A percentile compares a stretch with the other conserved stretches of the same genome.
These are phyloP conservation scores for Corinectria fuckeliana DNA, from an alignment of 2,329 filamentous ascomycete genomes.

Conservation along the genomic window DNA sequence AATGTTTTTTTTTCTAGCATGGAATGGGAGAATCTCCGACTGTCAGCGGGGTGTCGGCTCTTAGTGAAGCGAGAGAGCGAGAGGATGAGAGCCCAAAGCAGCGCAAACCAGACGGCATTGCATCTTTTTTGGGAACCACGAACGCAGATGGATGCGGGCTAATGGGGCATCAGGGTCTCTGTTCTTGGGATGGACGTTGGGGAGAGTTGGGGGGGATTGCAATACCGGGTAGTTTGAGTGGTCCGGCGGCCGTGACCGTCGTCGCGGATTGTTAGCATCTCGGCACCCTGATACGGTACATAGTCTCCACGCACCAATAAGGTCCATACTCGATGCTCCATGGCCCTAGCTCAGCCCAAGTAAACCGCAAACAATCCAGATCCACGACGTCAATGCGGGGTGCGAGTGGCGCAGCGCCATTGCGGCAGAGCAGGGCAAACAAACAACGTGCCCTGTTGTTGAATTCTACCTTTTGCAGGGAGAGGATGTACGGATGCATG, in stretches of 20 bases:
- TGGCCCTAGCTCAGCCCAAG: neutral
- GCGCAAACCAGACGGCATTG: neutral
- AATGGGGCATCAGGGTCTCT: slow-evolving; percentile 13
- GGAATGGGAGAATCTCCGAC: neutral
- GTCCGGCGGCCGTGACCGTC: too few relatives aligned
- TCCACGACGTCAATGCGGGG: slow-evolving; percentile 23
- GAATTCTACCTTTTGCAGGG: neutral
- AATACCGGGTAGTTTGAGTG: too few relatives aligned
- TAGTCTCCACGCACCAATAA: too few relatives aligned
- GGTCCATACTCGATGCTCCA: neutral
- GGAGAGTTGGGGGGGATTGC: too few relatives aligned
- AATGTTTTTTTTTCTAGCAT: neutral
- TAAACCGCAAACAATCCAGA: slow-evolving; percentile 5
- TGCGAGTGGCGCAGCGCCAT: slow-evolving; percentile 7
- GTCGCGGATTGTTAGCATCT: neutral
- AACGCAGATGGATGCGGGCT: slow-evolving; percentile 9
- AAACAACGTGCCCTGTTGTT: neutral
- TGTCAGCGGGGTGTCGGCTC: slow-evolving; percentile 12
- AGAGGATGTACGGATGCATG: slow-evolving; percentile 13
- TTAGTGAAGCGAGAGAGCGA: slow-evolving; percentile 6
- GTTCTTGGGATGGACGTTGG: neutral
- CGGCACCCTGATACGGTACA: too few relatives aligned
- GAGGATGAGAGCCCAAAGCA: neutral
- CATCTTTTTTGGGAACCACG: slow-evolving; percentile 3
- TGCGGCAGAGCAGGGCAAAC: slow-evolving; percentile 4